phyloP scores from a whole-genome alignment of 495 filamentous ascomycete species.

The Cenococcum geophilum region DNA sequence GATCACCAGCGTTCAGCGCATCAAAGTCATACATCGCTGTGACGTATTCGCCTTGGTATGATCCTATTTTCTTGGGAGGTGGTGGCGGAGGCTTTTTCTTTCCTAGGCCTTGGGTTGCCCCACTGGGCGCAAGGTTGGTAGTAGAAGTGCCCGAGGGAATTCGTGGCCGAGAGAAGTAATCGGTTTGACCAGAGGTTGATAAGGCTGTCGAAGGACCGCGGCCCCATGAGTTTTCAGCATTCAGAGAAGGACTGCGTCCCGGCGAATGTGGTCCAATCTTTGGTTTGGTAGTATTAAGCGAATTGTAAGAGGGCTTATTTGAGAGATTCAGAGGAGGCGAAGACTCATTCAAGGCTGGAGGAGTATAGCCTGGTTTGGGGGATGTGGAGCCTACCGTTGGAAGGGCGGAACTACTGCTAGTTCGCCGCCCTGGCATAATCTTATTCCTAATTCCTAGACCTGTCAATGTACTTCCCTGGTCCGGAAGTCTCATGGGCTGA shows the following conservation, averaged over 20 bases:
- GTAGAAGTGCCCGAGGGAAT: conserved; percentile 18
- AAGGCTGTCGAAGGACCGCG: conserved; percentile 20
- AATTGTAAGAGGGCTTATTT: conserved; percentile 22
- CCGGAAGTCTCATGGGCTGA: conserved; percentile 48
- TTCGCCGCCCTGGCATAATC: conserved; percentile 15
- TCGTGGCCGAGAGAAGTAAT: conserved; percentile 28
- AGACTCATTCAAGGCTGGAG: conserved; percentile 22
- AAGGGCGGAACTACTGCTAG: conserved; percentile 5
- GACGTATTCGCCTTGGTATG: conserved; percentile 55
- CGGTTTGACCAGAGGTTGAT: conserved; percentile 16
- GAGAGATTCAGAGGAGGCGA: conserved; percentile 10
- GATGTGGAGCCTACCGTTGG: conserved; percentile 8
- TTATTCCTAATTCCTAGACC: conserved; percentile 39
- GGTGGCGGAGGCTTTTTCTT: conserved; percentile 65
- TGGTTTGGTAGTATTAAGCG: conserved; percentile 19
- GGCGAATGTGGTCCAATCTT: conserved; percentile 26
- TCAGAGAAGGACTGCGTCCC: conserved; percentile 9
- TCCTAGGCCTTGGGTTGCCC: conserved; percentile 37
- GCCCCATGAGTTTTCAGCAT: conserved; percentile 1
- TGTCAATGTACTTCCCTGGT: conserved; percentile 35
- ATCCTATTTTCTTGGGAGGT: conserved; percentile 56
- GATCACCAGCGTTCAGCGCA: conserved; percentile 65
- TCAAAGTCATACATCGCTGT: conserved; percentile 76
- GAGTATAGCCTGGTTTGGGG: conserved; percentile 12
- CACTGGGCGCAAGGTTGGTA: conserved; percentile 18